Conservation (phyloP, 768 basidiomycete species). For the Sistotremastrum suecicum region DNA sequence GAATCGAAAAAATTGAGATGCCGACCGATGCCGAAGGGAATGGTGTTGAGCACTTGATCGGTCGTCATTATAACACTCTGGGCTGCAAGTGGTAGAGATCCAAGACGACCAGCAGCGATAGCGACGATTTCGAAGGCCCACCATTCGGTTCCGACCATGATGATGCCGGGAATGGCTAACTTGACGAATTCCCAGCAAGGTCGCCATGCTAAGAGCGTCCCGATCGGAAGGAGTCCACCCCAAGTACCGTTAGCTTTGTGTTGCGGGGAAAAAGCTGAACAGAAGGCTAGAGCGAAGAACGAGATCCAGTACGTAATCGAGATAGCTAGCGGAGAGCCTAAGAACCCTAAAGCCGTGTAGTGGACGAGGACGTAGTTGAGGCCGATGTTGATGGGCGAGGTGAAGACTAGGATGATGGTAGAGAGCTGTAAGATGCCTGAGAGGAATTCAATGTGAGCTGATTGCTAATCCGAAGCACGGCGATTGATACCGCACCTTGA, state of each 20-base stretch:
- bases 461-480: neutral
- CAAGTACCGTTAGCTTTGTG: constrained; percentile 48
- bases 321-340: constrained; percentile 55
- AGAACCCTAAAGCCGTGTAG: constrained; percentile 43
- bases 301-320: constrained; percentile 59
- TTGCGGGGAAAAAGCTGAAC: constrained; percentile 33
- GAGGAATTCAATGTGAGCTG: constrained; percentile 1
- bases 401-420: constrained; percentile 44
- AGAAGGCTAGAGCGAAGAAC: constrained; percentile 38
- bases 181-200: constrained; percentile 41
- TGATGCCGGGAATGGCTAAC: constrained; percentile 61
- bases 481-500: constrained; percentile 35
- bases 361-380: constrained; percentile 52
- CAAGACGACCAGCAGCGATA: constrained; percentile 58
- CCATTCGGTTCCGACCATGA: constrained; percentile 78
- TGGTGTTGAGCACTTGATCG: constrained; percentile 63
- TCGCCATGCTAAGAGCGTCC: constrained; percentile 13
- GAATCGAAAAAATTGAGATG: neutral
- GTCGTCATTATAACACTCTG: constrained; percentile 73
- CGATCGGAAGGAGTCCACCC: constrained; percentile 41
- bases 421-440: constrained; percentile 65
- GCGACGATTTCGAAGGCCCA: constrained; percentile 73
- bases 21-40: constrained; percentile 58
- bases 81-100: constrained; percentile 51
- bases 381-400: constrained; percentile 52